Base-by-base conservation (phyloP, 495 filamentous ascomycete species). In the Pseudomonodictys pantanalensis region DNA sequence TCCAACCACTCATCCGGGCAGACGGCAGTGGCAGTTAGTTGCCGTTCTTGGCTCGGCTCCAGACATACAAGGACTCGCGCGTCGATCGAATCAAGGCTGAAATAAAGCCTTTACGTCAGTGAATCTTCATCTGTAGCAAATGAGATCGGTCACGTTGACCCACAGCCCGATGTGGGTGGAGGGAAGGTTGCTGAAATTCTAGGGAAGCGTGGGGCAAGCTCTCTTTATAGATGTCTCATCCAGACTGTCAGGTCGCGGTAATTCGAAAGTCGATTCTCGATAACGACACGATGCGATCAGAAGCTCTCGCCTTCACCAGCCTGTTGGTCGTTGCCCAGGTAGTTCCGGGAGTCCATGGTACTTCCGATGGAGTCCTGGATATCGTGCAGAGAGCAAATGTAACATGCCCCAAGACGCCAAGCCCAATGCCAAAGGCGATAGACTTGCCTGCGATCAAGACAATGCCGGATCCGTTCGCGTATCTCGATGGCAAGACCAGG, bases 381-480 rank as follows among this genome's bases (percentile, higher is more conserved):
- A 43, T 62, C 7, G 44, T 62, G 0, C 59, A 52, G 12, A 45
- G 51, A 32, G 45, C 52, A 20, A 62, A 62, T 29, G 33, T 62
- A 12, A 62, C 59, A 43, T 65, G 62, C 52, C 62, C 62, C 4
- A 1, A 28, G 6, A 65, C 57, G 17, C 62, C 62, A 9, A 57
- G 43, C 29, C 62, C 62, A 1, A 58, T 60, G 56, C 62, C 62
- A n/a, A 60, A 60, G 46, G 62, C 56, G 10, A 57, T 50, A 1
- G 52, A 9, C 12, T 56, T 60, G 12, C 45, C 62, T 35, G 23
- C 57, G 1, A 18, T 56, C 1, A 56, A 73, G 25, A 75, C 76
- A 3, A 63, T 80, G 3, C 79, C 78, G 6, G 78, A 79, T 57
- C 78, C 78, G 0, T 80, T 78, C 70, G 69, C 78, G 9, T 75